phyloP scores from a whole-genome alignment of 352 stramenopile species.

The Phytophthora pseudosyringae region DNA sequence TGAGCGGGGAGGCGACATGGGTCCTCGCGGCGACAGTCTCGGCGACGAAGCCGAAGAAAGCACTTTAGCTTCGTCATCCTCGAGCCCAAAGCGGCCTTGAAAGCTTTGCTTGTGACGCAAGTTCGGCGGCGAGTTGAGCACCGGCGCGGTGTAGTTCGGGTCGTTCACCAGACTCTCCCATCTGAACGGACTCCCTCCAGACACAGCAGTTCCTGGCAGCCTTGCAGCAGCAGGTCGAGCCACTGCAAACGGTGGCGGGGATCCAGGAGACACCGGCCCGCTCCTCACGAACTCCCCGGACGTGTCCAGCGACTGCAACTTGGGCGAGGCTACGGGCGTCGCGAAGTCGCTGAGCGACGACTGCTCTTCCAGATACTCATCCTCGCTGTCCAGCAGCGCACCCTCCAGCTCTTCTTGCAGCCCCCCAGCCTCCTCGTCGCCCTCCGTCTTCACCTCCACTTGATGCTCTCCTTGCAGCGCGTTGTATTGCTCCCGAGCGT shows the following conservation, averaged over 20 bases:
- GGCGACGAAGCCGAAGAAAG: slow-evolving; percentile 30
- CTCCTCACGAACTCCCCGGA: slow-evolving; percentile 54
- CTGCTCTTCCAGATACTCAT: slow-evolving; percentile 50
- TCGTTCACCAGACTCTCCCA: slow-evolving; percentile 77
- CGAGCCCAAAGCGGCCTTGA: slow-evolving; percentile 42
- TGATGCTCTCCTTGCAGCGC: slow-evolving; percentile 19
- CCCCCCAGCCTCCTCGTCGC: slow-evolving; percentile 5
- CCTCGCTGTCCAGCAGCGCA: slow-evolving; percentile 35
- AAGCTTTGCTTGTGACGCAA: slow-evolving; percentile 40
- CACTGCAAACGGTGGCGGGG: slow-evolving; percentile 77
- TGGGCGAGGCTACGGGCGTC: slow-evolving; percentile 66
- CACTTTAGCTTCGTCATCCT: slow-evolving; percentile 49
- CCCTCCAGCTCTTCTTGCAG: slow-evolving; percentile 32
- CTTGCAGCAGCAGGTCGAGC: slow-evolving; percentile 15
- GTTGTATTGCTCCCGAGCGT: slow-evolving; percentile 45
- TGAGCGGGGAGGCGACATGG: slow-evolving; percentile 47
- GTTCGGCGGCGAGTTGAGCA: slow-evolving; percentile 58
- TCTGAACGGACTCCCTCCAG: slow-evolving; percentile 58
- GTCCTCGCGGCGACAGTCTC: slow-evolving; percentile 35
- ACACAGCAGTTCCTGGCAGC: slow-evolving; percentile 13
- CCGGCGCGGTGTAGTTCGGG: slow-evolving; percentile 57
- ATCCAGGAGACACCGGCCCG: slow-evolving; percentile 52
- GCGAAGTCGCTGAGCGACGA: slow-evolving; percentile 61
- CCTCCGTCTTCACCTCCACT: slow-evolving; percentile 27
- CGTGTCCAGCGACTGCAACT: slow-evolving; percentile 61